A percentile compares a stretch with the other conserved stretches of the same genome.
phyloP scores from a whole-genome alignment of 225 moss, liverwort and hornwort genomes.

The Anthoceros angustus region DNA sequence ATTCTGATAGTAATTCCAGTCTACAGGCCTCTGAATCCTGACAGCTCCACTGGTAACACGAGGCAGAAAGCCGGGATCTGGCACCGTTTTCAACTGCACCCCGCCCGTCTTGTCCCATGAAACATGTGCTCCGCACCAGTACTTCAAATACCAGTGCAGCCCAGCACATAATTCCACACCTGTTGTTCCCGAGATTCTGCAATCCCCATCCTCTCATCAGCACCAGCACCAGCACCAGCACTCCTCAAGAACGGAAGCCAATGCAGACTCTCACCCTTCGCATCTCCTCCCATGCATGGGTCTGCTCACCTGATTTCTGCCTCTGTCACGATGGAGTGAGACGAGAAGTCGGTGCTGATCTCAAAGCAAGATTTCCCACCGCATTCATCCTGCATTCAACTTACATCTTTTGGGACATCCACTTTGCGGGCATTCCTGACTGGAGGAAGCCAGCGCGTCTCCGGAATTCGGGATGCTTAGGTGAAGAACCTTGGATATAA shows the following conservation, averaged over 20 bases:
- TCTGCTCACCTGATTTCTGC: background rate
- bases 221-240: background rate
- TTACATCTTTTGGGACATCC: background rate
- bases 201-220: background rate
- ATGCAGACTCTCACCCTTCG: too few relatives aligned
- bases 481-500: background rate
- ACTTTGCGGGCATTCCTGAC: background rate
- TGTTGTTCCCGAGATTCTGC: constrained; percentile 82
- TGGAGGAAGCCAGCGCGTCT: background rate
- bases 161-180: constrained; percentile 87
- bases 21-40: constrained; percentile 44
- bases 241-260: too few relatives aligned
- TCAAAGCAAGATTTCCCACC: background rate
- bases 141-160: constrained; percentile 80
- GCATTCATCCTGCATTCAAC: background rate
- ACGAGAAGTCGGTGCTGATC: background rate
- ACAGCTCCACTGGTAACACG: constrained; percentile 31
- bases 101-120: constrained; percentile 90
- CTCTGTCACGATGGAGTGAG: background rate
- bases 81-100: constrained; percentile 49
- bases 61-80: constrained; percentile 47
- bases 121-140: constrained; percentile 67
- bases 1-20: constrained; percentile 94
- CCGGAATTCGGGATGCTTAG: background rate
- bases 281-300: background rate